Evolutionary conservation across 2,329 filamentous ascomycete species (phyloP).

Genomic region (Xylariaceae sp.): DNA sequence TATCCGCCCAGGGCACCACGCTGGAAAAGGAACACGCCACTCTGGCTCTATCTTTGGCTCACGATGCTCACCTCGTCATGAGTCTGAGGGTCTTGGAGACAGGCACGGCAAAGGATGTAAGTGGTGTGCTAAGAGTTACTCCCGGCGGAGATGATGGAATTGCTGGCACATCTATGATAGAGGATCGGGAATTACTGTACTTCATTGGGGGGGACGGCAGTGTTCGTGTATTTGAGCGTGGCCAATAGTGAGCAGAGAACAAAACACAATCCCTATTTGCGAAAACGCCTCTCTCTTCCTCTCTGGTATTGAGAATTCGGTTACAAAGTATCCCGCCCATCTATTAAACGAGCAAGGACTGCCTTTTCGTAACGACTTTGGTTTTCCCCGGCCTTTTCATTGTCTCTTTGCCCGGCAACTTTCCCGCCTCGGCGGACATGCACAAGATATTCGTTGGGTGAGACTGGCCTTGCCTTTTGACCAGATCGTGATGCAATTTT

Average conservation of each 20-base stretch:
- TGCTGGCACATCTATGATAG: slow-evolving; percentile 29
- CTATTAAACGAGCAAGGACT: neutral
- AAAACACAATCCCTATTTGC: slow-evolving; percentile 2
- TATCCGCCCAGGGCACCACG: slow-evolving; percentile 55
- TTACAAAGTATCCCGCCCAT: slow-evolving; percentile 1
- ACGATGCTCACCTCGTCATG: slow-evolving; percentile 66
- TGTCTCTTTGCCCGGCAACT: neutral
- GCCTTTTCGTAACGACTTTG: slow-evolving; percentile 9
- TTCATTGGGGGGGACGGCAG: slow-evolving; percentile 72
- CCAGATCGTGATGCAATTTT: slow-evolving; percentile 32
- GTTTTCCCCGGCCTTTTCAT: neutral
- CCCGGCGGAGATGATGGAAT: slow-evolving; percentile 41
- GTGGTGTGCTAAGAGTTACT: slow-evolving; percentile 76
- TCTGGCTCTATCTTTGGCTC: slow-evolving; percentile 67
- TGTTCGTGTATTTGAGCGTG: slow-evolving; percentile 79
- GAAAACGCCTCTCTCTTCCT: neutral
- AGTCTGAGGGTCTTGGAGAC: slow-evolving; percentile 75
- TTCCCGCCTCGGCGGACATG: slow-evolving; percentile 10
- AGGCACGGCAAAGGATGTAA: slow-evolving; percentile 84
- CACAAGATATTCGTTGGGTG: slow-evolving; percentile 13
- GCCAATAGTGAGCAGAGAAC: slow-evolving; percentile 43
- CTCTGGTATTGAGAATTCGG: slow-evolving; percentile 4
- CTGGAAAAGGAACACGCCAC: slow-evolving; percentile 66
- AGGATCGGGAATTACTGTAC: slow-evolving; percentile 73
- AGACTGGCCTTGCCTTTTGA: slow-evolving; percentile 19